Evolutionary conservation across 345 rosid genomes (phyloP), one percentile per base, ranked within the genome.

Genomic region (Aquilaria sinensis): DNA sequence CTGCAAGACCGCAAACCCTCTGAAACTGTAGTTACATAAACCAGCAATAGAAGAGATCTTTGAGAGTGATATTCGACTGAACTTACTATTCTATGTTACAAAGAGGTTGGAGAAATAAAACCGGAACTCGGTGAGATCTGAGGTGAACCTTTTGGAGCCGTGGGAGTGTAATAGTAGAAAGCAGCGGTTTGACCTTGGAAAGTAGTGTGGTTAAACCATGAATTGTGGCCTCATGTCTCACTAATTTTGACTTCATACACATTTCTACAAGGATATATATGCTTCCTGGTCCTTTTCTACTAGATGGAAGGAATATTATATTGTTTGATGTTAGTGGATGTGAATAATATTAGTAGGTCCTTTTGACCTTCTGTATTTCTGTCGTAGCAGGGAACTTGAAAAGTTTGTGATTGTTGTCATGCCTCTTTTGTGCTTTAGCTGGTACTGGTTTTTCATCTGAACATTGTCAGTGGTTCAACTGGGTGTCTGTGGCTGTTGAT

Each of bases 1-100:
- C 85, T 90, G 53, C 92, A 86, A 71, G 92, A 85, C 46, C 53
- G 30, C 58, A 79, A 79, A 51, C 79, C 89, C 64, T 63, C 80
- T 12, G 70, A 56, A 56, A 63, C 56, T 54, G 47, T 13, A 1
- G 13, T 47, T 10, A 32, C 45, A 47, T 66, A 37, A 37, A 9
- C 43, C 8, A 37, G 43, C 43, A 37, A 37, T 37, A 3, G 43
- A 37, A 37, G 43, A 9, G 43, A 37, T 37, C 43, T 37, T 9
- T 37, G 5, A 37, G 58, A 63, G 58, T 45, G 31, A 41, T 6
- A n/a, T 48, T 7, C 50, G 50, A 66, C 49, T 10, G 57, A 9
- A 31, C 1, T 32, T 8, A 31, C 47, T 47, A 43, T 65, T 47
- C 56, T 57, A 47, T 66, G 7, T 34, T 45, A 63, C 49, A 53